Evolutionary conservation across 495 filamentous ascomycete species (phyloP).

Genomic region (Halenospora varia): DNA sequence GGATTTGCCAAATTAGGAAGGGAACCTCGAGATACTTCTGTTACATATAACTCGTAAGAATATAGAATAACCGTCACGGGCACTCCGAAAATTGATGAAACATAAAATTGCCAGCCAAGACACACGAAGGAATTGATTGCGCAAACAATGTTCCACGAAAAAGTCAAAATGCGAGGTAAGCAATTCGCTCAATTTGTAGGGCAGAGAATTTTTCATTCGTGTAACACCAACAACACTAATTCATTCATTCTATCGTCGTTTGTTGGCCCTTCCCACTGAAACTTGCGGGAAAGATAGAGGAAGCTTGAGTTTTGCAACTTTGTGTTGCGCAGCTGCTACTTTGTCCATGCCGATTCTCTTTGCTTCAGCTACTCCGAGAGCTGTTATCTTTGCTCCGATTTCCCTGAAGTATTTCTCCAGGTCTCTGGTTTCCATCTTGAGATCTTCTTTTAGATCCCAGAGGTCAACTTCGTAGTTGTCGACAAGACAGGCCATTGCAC

Average conservation of each 20-base stretch:
- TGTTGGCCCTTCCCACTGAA: conserved; percentile 4
- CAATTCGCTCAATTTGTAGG: too few species aligned
- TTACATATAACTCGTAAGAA: too few species aligned
- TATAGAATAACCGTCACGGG: too few species aligned
- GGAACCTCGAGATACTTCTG: too few species aligned
- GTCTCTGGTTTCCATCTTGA: conserved; percentile 66
- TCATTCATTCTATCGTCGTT: neutral
- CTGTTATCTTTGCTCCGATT: conserved; percentile 65
- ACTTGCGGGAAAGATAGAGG: conserved; percentile 79
- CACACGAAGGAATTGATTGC: too few species aligned
- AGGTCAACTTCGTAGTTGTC: conserved; percentile 78
- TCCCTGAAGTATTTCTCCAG: conserved; percentile 71
- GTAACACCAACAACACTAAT: too few species aligned
- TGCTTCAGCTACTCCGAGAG: conserved; percentile 44
- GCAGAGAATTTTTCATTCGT: too few species aligned
- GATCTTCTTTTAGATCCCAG: conserved; percentile 69
- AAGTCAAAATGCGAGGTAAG: too few species aligned
- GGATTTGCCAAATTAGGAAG: too few species aligned
- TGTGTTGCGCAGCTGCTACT: conserved; percentile 54
- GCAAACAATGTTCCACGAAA: too few species aligned
- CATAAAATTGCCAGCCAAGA: too few species aligned
- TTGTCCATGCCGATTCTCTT: conserved; percentile 47
- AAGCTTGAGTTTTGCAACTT: conserved; percentile 65
- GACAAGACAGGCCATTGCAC: conserved; percentile 61
- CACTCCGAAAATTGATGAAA: too few species aligned